Conservation (phyloP, 352 stramenopile genomes). For the Pythium periplocum region DNA sequence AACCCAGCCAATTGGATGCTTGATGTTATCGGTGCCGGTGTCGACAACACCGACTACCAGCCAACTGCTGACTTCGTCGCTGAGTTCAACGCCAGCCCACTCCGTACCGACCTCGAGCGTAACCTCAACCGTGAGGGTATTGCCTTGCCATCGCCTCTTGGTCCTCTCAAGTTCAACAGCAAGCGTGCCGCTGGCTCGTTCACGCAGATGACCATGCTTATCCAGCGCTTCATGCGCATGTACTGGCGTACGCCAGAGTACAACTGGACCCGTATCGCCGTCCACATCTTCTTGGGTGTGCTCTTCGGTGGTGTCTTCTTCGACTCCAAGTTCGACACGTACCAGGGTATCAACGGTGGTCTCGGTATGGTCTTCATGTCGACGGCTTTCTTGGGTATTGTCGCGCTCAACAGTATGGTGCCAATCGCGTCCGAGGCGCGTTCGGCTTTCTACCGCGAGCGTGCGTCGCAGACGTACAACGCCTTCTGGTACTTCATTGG, state of each 20-base stretch:
- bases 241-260: conserved; percentile 53
- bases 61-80: conserved; percentile 9
- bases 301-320: conserved; percentile 59
- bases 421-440: conserved; percentile 63
- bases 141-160: neutral
- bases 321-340: conserved; percentile 20
- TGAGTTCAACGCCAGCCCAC: conserved; percentile 11
- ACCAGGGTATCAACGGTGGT: conserved; percentile 22
- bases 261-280: conserved; percentile 53
- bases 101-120: conserved; percentile 2
- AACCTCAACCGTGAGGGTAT: conserved; percentile 14
- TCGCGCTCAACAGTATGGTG: conserved; percentile 56
- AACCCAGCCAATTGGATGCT: conserved; percentile 32
- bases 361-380: conserved; percentile 70
- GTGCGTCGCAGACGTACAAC: conserved; percentile 84
- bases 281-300: conserved; percentile 55
- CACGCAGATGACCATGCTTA: conserved; percentile 15
- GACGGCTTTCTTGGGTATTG: conserved; percentile 63
- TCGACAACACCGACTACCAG: conserved; percentile 1
- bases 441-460: conserved; percentile 87
- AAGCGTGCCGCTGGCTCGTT: conserved; percentile 17
- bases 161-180: conserved; percentile 15
- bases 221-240: conserved; percentile 19
- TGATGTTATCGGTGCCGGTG: conserved; percentile 16
- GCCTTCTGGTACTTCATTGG: conserved; percentile 53